Evolutionary conservation across 108 stramenopile genomes (phyloP).

Genomic region (Nitzschia sp.): DNA sequence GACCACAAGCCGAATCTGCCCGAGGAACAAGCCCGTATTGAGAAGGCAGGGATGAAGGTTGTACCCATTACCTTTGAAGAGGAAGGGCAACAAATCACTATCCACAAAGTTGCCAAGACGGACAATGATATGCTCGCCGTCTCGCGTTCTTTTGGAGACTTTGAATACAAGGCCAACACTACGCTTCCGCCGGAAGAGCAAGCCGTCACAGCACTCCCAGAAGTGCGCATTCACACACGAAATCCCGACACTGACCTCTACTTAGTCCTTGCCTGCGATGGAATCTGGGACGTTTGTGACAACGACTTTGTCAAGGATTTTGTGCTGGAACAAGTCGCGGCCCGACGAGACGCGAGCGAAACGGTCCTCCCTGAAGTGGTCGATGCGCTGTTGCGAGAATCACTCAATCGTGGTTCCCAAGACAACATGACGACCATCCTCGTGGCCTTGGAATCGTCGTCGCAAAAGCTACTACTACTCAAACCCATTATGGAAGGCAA

Average conservation of each 20-base stretch:
- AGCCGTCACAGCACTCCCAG: constrained; percentile 81
- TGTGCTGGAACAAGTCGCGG: constrained; percentile 48
- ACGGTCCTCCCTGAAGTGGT: constrained; percentile 62
- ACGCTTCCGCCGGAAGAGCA: constrained; percentile 66
- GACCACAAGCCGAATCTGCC: constrained; percentile 94
- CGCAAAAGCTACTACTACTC: constrained; percentile 2
- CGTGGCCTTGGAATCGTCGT: constrained; percentile 62
- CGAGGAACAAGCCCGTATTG: constrained; percentile 74
- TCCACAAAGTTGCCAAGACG: constrained; percentile 41
- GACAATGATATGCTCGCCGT: constrained; percentile 69
- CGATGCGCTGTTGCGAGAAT: constrained; percentile 70
- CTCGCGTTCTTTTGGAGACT: constrained; percentile 91
- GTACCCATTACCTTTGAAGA: constrained; percentile 41
- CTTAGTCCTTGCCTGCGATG: constrained; percentile 92
- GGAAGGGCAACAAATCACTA: constrained; percentile 33
- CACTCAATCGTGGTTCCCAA: constrained; percentile 61
- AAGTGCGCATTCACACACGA: constrained; percentile 68
- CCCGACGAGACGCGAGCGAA: constrained; percentile 21
- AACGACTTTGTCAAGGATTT: constrained; percentile 75
- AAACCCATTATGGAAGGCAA: constrained; percentile 1
- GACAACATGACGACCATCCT: constrained; percentile 92
- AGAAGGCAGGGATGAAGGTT: constrained; percentile 73
- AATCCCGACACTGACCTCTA: constrained; percentile 51
- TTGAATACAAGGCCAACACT: constrained; percentile 88
- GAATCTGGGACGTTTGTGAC: constrained; percentile 83